Percentiles rank a stretch among this genome's conserved stretches.
These are phyloP conservation scores for Angomonas desouzai DNA, from an alignment of 208 protist genomes.

Conservation along the genomic window DNA sequence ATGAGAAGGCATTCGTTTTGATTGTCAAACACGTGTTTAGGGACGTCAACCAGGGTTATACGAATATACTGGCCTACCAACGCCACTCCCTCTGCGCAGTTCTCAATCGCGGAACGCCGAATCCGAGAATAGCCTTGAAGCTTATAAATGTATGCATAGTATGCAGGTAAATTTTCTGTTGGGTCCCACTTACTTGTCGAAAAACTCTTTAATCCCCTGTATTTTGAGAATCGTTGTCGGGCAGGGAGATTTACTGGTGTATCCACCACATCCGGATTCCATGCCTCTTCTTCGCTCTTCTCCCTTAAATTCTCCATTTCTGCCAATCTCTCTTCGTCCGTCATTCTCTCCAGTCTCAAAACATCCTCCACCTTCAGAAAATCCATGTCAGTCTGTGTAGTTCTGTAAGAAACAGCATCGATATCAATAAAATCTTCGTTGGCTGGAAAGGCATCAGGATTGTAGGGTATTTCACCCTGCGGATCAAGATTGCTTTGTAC, in stretches of 20 bases:
- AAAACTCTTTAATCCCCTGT: constrained; percentile 86
- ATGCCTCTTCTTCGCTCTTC: constrained; percentile 76
- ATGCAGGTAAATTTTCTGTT: constrained; percentile 73
- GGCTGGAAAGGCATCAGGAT: background rate
- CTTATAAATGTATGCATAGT: constrained; percentile 90
- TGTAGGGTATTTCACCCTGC: background rate
- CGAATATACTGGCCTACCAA: constrained; percentile 54
- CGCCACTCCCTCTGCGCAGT: constrained; percentile 47
- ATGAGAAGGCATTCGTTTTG: constrained; percentile 46
- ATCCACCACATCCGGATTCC: constrained; percentile 84
- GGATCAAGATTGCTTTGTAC: background rate
- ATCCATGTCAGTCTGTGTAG: constrained; percentile 76
- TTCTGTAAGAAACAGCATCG: constrained; percentile 66
- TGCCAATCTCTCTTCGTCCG: constrained; percentile 61
- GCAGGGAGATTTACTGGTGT: constrained; percentile 83
- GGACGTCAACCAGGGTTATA: constrained; percentile 66
- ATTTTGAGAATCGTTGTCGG: constrained; percentile 84
- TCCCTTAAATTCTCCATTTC: constrained; percentile 76
- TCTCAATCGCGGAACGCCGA: constrained; percentile 53
- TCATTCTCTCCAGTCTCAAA: constrained; percentile 79
- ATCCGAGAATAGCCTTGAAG: constrained; percentile 80
- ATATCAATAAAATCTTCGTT: constrained; percentile 60
- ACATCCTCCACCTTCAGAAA: constrained; percentile 83
- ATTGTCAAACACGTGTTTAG: constrained; percentile 37
- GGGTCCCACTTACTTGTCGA: constrained; percentile 80